These are phyloP conservation scores for Fusarium acutatum DNA, from an alignment of 2,329 filamentous ascomycete species.

Conservation along the genomic window DNA sequence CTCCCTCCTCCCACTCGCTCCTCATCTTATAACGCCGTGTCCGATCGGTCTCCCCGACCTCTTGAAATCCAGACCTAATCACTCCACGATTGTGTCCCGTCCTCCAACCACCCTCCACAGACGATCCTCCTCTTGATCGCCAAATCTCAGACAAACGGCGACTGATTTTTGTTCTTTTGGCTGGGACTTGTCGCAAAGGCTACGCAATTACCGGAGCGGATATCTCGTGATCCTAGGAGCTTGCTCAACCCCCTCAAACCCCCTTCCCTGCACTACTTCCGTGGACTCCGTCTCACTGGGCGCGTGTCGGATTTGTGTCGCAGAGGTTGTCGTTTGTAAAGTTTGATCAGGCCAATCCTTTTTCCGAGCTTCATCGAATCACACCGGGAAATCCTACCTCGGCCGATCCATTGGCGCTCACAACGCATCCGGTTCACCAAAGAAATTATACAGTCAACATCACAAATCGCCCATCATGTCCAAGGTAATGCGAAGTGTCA, in stretches of 20 bases:
- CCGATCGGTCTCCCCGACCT: slow-evolving; percentile 36
- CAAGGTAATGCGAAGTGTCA: slow-evolving; percentile 95
- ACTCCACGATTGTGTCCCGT: slow-evolving; percentile 34
- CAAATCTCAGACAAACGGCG: slow-evolving; percentile 12
- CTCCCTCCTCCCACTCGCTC: slow-evolving; percentile 2
- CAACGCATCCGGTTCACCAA: slow-evolving; percentile 19
- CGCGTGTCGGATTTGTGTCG: slow-evolving; percentile 28
- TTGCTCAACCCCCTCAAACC: slow-evolving; percentile 33
- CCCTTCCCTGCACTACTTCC: slow-evolving; percentile 26
- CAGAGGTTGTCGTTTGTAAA: slow-evolving; percentile 17
- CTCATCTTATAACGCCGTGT: slow-evolving; percentile 21
- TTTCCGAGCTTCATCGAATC: slow-evolving; percentile 9
- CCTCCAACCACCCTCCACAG: slow-evolving; percentile 31
- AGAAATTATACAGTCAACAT: slow-evolving; percentile 1
- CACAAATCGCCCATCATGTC: slow-evolving; percentile 72
- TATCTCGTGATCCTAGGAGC: slow-evolving; percentile 35
- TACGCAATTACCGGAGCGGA: slow-evolving; percentile 17
- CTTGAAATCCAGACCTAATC: slow-evolving; percentile 27
- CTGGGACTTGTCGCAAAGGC: slow-evolving; percentile 19
- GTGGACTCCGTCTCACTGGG: slow-evolving; percentile 22
- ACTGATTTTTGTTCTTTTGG: neutral
- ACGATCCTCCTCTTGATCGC: slow-evolving; percentile 17
- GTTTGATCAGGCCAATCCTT: neutral
- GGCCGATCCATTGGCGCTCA: slow-evolving; percentile 34
- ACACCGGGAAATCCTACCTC: slow-evolving; percentile 20